These are phyloP conservation scores for Penstemon barbatus DNA, from an alignment of 257 asterid species.

Conservation along the genomic window DNA sequence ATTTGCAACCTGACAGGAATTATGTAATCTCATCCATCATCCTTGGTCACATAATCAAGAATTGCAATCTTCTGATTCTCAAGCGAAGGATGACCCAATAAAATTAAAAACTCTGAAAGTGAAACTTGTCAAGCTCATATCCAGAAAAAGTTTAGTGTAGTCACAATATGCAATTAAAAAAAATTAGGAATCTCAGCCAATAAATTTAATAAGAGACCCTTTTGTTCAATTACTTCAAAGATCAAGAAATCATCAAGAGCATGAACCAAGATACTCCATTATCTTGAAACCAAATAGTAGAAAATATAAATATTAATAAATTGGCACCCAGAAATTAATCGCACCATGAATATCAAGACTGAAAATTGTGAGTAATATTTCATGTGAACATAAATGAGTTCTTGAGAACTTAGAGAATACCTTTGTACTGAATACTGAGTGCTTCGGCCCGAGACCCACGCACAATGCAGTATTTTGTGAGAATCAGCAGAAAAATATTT, in stretches of 20 bases:
- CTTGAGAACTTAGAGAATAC: background rate
- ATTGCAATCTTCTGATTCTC: constrained; percentile 17
- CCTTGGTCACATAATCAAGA: constrained; percentile 10
- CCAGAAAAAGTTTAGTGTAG: background rate
- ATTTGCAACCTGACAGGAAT: background rate
- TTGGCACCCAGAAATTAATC: background rate
- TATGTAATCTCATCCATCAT: no score
- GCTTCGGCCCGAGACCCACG: background rate
- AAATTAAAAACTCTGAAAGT: background rate
- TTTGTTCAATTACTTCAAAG: background rate
- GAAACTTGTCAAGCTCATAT: background rate
- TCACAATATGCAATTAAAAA: background rate
- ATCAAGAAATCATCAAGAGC: constrained; percentile 20
- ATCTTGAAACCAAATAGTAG: background rate
- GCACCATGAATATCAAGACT: background rate
- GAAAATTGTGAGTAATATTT: background rate
- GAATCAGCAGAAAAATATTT: constrained; percentile 15
- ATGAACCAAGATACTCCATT: background rate
- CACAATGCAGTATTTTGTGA: background rate
- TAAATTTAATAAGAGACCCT: background rate
- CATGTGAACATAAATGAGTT: background rate
- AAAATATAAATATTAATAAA: constrained; percentile 18
- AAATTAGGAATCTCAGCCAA: background rate
- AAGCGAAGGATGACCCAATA: background rate
- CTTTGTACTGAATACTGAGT: background rate